These are phyloP conservation scores for Aureobasidium sp. DNA, from an alignment of 2,329 filamentous ascomycete genomes.

Conservation along the genomic window DNA sequence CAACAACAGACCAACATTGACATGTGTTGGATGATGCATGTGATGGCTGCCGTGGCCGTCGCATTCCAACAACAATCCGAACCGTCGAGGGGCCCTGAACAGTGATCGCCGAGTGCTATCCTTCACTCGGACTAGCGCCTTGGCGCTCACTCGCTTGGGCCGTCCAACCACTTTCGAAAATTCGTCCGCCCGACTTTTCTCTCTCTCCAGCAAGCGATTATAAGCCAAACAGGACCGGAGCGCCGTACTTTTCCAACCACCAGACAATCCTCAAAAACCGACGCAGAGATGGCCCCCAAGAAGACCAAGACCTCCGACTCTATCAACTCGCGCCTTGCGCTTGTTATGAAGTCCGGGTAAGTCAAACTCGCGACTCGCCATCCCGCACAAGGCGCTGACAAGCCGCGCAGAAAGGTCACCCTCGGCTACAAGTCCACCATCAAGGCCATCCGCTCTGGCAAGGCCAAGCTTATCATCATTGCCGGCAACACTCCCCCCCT, in stretches of 20 bases:
- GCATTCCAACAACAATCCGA: conserved; percentile 4
- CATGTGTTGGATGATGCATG: background rate
- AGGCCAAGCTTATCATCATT: conserved; percentile 98
- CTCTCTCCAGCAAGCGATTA: conserved; percentile 2
- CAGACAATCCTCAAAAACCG: conserved; percentile 1
- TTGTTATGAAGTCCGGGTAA: conserved; percentile 55
- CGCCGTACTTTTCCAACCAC: conserved; percentile 5
- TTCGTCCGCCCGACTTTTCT: background rate
- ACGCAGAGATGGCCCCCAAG: conserved; percentile 39
- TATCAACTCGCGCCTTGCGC: conserved; percentile 62
- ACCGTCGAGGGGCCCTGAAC: background rate
- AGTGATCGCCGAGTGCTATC: background rate
- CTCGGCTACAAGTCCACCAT: background rate
- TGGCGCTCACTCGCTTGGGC: background rate
- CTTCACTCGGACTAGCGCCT: background rate
- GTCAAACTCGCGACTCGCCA: conserved; percentile 19
- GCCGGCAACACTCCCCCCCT: conserved; percentile 94
- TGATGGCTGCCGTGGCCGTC: background rate
- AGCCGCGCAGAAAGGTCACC: background rate
- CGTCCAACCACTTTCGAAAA: background rate
- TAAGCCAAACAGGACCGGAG: conserved; percentile 8
- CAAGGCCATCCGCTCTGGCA: conserved; percentile 80
- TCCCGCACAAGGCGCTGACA: background rate
- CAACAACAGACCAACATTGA: background rate
- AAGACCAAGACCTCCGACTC: conserved; percentile 78